Conservation (phyloP, 2,329 filamentous ascomycete species). For the Sphaceloma murrayae region DNA sequence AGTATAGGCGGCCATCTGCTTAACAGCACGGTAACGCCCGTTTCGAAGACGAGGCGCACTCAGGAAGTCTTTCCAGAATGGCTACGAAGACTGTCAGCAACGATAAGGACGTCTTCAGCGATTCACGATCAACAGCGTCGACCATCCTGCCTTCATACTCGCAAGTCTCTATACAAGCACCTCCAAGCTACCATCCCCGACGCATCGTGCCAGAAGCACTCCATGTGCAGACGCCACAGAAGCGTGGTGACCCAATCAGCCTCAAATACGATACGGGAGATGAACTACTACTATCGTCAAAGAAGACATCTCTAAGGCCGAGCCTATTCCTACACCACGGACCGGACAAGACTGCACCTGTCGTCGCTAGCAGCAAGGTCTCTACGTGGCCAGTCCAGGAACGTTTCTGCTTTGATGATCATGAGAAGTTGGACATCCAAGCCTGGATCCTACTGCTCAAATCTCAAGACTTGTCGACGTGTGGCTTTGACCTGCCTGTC, state of each 20-base stretch:
- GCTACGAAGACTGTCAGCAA: too few relatives aligned
- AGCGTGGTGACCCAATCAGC: neutral
- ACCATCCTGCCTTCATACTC: neutral
- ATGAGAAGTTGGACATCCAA: neutral
- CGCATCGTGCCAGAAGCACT: neutral
- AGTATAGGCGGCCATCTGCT: too few relatives aligned
- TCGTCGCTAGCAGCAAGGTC: conserved; percentile 3
- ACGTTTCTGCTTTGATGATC: neutral
- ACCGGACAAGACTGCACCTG: neutral
- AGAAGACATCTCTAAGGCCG: too few relatives aligned
- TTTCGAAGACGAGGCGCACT: too few relatives aligned
- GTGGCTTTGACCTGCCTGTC: neutral
- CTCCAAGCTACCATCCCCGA: neutral
- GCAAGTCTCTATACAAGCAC: neutral
- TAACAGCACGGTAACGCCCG: too few relatives aligned
- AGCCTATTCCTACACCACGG: too few relatives aligned
- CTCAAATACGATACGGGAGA: neutral
- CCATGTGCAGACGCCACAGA: neutral
- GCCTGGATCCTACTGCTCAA: neutral
- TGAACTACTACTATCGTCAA: neutral
- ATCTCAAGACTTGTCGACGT: neutral
- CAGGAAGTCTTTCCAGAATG: too few relatives aligned
- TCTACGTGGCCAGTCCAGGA: neutral
- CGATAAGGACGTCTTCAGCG: too few relatives aligned
- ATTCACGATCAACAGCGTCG: too few relatives aligned